Conservation (phyloP, 1,284 basidiomycete species). For the Fomitopsis betulina region DNA sequence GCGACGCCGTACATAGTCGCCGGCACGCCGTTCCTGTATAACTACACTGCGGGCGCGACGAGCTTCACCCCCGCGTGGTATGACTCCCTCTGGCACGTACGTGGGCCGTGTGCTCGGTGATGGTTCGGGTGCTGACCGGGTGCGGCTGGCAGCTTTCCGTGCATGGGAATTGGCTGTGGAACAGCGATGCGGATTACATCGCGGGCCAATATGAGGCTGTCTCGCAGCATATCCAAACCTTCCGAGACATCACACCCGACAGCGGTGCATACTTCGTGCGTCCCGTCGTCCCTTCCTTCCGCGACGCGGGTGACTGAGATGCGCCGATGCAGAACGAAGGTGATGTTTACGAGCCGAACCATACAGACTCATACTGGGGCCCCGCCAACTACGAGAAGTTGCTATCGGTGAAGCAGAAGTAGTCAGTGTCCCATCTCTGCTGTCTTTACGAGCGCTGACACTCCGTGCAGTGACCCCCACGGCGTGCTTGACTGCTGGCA, state of each 20-base stretch:
- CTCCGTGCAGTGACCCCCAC: slow-evolving; percentile 43
- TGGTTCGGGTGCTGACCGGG: background rate
- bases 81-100: slow-evolving; percentile 43
- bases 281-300: slow-evolving; percentile 9
- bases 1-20: slow-evolving; percentile 27
- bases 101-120: slow-evolving; percentile 12
- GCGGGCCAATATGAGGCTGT: slow-evolving; percentile 30
- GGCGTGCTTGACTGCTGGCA: slow-evolving; percentile 57
- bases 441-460: slow-evolving; percentile 2
- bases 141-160: slow-evolving; percentile 19
- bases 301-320: background rate
- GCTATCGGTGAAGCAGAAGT: slow-evolving; percentile 48
- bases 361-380: slow-evolving; percentile 52
- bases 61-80: slow-evolving; percentile 46
- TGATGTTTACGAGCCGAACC: slow-evolving; percentile 51
- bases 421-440: slow-evolving; percentile 32
- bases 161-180: slow-evolving; percentile 32
- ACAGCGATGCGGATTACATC: slow-evolving; percentile 37
- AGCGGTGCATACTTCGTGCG: slow-evolving; percentile 47
- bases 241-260: slow-evolving; percentile 42
- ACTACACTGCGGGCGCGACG: slow-evolving; percentile 36
- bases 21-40: slow-evolving; percentile 38
- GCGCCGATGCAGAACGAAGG: slow-evolving; percentile 44
- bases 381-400: slow-evolving; percentile 39
- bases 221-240: slow-evolving; percentile 32